A percentile compares a stretch with the other conserved stretches of the same genome.
These are phyloP conservation scores for Eucalyptus virginea DNA, from an alignment of 345 rosid genomes.

Conservation along the genomic window DNA sequence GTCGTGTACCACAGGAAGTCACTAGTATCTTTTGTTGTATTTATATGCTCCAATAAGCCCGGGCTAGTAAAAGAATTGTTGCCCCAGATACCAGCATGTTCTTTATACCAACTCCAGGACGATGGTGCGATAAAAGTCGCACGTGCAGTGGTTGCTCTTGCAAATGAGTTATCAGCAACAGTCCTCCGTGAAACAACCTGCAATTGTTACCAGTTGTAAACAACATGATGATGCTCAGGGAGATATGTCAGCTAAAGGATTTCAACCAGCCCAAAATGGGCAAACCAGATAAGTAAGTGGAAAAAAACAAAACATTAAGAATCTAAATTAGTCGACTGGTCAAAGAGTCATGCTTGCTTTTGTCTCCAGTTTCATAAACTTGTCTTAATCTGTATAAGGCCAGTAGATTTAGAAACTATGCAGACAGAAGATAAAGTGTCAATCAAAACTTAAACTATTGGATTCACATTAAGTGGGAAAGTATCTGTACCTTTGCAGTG, in stretches of 20 bases:
- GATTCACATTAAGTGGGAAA: not conserved
- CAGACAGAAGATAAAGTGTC: too few species aligned
- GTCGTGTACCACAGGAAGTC: constrained; percentile 57
- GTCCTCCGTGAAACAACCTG: constrained; percentile 48
- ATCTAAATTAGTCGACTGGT: not conserved
- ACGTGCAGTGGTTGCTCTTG: not conserved
- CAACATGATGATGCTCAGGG: not conserved
- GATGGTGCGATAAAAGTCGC: constrained; percentile 5
- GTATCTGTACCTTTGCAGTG: constrained; percentile 39
- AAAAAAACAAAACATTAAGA: not conserved
- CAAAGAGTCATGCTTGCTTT: not conserved
- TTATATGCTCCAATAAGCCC: constrained; percentile 45
- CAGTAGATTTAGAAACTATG: not conserved
- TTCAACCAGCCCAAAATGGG: not conserved
- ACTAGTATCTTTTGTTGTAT: constrained; percentile 43
- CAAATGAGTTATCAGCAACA: constrained; percentile 13
- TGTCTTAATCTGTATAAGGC: not conserved
- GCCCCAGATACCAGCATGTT: constrained; percentile 38
- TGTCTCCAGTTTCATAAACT: not conserved
- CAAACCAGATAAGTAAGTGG: not conserved
- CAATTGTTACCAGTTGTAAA: not conserved
- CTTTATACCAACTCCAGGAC: constrained; percentile 45
- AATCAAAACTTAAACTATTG: not conserved
- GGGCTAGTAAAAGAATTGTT: constrained; percentile 24
- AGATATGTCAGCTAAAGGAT: not conserved